Conservation (phyloP, 805 yeast genomes). For the Candida jianshihensis region DNA sequence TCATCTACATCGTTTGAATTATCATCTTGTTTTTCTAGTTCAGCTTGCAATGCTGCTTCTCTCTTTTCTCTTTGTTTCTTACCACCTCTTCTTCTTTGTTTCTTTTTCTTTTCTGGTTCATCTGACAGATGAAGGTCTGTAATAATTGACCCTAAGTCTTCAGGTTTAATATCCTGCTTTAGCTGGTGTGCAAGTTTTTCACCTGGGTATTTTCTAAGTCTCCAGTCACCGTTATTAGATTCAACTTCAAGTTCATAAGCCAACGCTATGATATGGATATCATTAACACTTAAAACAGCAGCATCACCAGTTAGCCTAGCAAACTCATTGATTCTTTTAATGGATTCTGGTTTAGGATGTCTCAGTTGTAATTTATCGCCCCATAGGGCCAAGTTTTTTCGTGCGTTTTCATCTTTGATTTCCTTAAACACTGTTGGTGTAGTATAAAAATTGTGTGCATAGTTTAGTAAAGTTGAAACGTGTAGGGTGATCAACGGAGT, state of each 20-base stretch:
- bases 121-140: neutral
- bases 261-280: conserved; percentile 86
- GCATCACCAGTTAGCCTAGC: conserved; percentile 89
- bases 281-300: conserved; percentile 81
- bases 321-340: conserved; percentile 65
- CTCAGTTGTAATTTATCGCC: conserved; percentile 59
- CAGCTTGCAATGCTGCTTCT: conserved; percentile 31
- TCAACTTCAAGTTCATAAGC: conserved; percentile 83
- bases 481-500: conserved; percentile 89
- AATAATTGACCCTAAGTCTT: too few species aligned
- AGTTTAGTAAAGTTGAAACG: conserved; percentile 61
- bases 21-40: conserved; percentile 13
- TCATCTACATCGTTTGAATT: neutral
- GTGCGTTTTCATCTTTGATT: conserved; percentile 77
- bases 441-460: conserved; percentile 70
- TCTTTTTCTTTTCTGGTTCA: conserved; percentile 24
- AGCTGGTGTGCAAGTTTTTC: conserved; percentile 29
- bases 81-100: conserved; percentile 56
- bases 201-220: conserved; percentile 70
- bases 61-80: conserved; percentile 56
- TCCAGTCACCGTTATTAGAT: conserved; percentile 58
- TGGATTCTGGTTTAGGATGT: conserved; percentile 66
- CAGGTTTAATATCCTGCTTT: conserved; percentile 4
- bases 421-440: conserved; percentile 90
- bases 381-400: conserved; percentile 77